Percentiles rank a stretch among this genome's conserved stretches.
phyloP scores from a whole-genome alignment of 2,329 filamentous ascomycete genomes.

The Mariannaea elegans region DNA sequence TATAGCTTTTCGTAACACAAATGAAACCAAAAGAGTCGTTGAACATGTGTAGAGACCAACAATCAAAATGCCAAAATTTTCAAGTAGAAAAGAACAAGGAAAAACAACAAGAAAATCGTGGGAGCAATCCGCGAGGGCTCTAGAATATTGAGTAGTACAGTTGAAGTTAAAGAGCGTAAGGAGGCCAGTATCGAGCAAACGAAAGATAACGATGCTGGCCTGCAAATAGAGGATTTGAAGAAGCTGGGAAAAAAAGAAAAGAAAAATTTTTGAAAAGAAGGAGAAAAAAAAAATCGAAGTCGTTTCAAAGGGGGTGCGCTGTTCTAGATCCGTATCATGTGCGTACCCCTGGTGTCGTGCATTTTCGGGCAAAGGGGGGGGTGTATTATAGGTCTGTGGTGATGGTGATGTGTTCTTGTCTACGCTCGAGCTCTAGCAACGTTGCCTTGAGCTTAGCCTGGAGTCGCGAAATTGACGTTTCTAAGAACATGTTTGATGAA shows the following conservation, averaged over 20 bases:
- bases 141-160: conserved; percentile 8
- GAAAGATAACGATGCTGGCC: conserved; percentile 31
- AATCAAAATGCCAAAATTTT: conserved; percentile 17
- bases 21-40: conserved; percentile 39
- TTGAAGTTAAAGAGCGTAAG: conserved; percentile 31
- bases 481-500: conserved; percentile 15
- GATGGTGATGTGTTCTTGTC: conserved; percentile 22
- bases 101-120: conserved; percentile 25
- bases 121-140: conserved; percentile 21
- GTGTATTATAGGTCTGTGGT: conserved; percentile 16
- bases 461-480: background rate
- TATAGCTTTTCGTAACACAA: conserved; percentile 37
- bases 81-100: conserved; percentile 13
- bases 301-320: conserved; percentile 28
- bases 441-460: conserved; percentile 7
- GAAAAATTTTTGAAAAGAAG: conserved; percentile 24
- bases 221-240: conserved; percentile 31
- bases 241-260: conserved; percentile 28
- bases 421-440: conserved; percentile 14
- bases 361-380: conserved; percentile 22
- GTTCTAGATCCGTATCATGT: conserved; percentile 33
- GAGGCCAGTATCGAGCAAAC: conserved; percentile 29
- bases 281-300: conserved; percentile 32
- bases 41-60: conserved; percentile 31
- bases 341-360: conserved; percentile 29